These are phyloP conservation scores for Marasmius oreades DNA, from an alignment of 1,284 basidiomycete genomes.

Conservation along the genomic window DNA sequence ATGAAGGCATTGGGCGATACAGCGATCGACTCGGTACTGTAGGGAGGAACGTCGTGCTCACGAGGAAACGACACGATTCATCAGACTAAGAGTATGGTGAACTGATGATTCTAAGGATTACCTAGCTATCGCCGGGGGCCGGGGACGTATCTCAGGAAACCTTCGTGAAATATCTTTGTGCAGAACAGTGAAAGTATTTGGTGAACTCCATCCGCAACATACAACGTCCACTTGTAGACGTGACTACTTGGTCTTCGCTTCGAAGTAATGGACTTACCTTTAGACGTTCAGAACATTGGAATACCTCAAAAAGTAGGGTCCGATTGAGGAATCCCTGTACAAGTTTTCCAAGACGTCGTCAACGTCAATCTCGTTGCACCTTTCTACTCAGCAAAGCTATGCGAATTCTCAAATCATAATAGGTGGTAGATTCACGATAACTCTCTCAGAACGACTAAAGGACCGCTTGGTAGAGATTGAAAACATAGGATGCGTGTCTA, in stretches of 20 bases:
- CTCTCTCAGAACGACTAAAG: no score
- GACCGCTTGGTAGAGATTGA: neutral
- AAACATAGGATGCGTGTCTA: neutral
- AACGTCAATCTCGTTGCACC: slow-evolving; percentile 70
- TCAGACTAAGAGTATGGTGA: slow-evolving; percentile 51
- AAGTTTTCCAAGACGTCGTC: slow-evolving; percentile 60
- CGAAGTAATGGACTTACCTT: no score
- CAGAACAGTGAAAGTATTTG: slow-evolving; percentile 52
- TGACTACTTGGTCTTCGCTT: no score
- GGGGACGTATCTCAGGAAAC: slow-evolving; percentile 65
- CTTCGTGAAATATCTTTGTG: slow-evolving; percentile 61
- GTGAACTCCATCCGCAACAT: no score
- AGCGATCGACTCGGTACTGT: slow-evolving; percentile 47
- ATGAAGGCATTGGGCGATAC: no score
- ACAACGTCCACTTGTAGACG: no score
- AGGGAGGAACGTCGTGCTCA: slow-evolving; percentile 58
- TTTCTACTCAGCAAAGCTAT: slow-evolving; percentile 73
- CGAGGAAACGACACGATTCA: slow-evolving; percentile 53
- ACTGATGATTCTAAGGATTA: slow-evolving; percentile 26
- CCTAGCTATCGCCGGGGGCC: slow-evolving; percentile 42
- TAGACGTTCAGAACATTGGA: slow-evolving; percentile 77
- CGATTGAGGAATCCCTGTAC: slow-evolving; percentile 66
- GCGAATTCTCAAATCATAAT: slow-evolving; percentile 68
- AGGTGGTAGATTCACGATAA: slow-evolving; percentile 82
- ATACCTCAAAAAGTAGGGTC: slow-evolving; percentile 43